phyloP scores from a whole-genome alignment of 2,329 filamentous ascomycete species.

The Fusarium phyllophilum region DNA sequence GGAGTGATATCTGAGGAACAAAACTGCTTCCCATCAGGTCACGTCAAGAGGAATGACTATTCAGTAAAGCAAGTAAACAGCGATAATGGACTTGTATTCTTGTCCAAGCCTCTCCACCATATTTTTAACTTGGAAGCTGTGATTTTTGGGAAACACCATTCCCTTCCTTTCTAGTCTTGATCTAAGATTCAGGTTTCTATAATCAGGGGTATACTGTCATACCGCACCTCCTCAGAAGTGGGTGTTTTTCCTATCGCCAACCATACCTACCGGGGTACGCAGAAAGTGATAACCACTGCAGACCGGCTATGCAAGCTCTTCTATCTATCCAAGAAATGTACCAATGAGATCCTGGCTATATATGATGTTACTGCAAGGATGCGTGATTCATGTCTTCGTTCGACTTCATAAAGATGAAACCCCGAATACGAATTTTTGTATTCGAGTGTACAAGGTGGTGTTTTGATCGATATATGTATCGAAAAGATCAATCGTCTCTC shows the following conservation, averaged over 20 bases:
- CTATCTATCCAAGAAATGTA: conserved; percentile 37
- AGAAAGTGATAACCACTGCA: conserved; percentile 1
- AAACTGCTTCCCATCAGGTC: conserved; percentile 1
- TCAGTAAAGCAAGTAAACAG: conserved; percentile 12
- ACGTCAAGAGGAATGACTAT: conserved; percentile 6
- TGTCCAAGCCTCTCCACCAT: conserved; percentile 5
- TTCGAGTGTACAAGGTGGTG: conserved; percentile 6
- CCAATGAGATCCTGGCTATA: conserved; percentile 33
- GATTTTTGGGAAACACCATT: neutral
- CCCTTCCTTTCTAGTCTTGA: conserved; percentile 2
- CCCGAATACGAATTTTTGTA: conserved; percentile 20
- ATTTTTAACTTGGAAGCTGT: neutral
- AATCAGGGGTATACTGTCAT: conserved; percentile 25
- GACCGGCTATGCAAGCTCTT: conserved; percentile 1
- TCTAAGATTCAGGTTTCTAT: conserved; percentile 19
- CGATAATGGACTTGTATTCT: conserved; percentile 30
- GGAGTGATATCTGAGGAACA: conserved; percentile 15
- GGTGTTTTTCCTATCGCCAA: conserved; percentile 17
- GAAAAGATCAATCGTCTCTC: conserved; percentile 49
- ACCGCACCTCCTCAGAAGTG: conserved; percentile 1
- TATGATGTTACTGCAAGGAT: conserved; percentile 29
- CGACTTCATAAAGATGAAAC: conserved; percentile 32
- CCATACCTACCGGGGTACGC: neutral
- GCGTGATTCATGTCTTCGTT: conserved; percentile 33
- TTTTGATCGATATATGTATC: neutral